These are phyloP conservation scores for Tricholoma hemisulphureum DNA, from an alignment of 768 basidiomycete species.

Conservation along the genomic window DNA sequence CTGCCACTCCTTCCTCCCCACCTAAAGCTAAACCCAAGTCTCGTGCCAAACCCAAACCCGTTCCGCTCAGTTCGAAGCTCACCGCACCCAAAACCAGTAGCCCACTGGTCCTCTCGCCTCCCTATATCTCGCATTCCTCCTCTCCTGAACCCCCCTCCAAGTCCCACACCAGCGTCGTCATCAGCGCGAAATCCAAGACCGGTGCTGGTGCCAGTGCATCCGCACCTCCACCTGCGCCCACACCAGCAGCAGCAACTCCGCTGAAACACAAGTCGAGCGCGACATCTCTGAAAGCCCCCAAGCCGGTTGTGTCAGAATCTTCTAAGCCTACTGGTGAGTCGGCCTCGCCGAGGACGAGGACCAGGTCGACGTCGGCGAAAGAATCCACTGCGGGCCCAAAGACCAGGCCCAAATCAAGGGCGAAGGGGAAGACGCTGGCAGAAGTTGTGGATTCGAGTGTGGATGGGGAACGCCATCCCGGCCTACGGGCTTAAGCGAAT, in stretches of 20 bases:
- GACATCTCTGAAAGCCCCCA: slow-evolving; percentile 5
- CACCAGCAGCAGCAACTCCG: background rate
- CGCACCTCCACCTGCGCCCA: background rate
- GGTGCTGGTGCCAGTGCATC: background rate
- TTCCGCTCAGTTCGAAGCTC: background rate
- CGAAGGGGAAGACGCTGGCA: slow-evolving; percentile 18
- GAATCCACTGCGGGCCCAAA: slow-evolving; percentile 9
- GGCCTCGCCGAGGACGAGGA: slow-evolving; percentile 2
- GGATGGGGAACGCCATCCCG: slow-evolving; percentile 26
- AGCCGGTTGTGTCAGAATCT: slow-evolving; percentile 2
- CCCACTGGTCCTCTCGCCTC: slow-evolving; percentile 21
- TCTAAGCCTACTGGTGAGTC: slow-evolving; percentile 1
- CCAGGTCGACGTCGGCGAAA: slow-evolving; percentile 3
- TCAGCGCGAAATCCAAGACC: background rate
- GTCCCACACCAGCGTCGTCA: slow-evolving; percentile 5
- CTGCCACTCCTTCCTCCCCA: slow-evolving; percentile 9
- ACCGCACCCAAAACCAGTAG: slow-evolving; percentile 19
- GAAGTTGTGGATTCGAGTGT: slow-evolving; percentile 37
- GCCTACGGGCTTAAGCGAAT: background rate
- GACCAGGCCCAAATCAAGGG: slow-evolving; percentile 7
- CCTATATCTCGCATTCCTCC: slow-evolving; percentile 6
- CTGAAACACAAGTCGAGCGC: slow-evolving; percentile 4
- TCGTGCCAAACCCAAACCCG: slow-evolving; percentile 17
- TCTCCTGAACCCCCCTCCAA: slow-evolving; percentile 9
- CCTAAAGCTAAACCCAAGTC: slow-evolving; percentile 19